These are phyloP conservation scores for Yarrowia sp. DNA, from an alignment of 805 yeast species.

Conservation along the genomic window DNA sequence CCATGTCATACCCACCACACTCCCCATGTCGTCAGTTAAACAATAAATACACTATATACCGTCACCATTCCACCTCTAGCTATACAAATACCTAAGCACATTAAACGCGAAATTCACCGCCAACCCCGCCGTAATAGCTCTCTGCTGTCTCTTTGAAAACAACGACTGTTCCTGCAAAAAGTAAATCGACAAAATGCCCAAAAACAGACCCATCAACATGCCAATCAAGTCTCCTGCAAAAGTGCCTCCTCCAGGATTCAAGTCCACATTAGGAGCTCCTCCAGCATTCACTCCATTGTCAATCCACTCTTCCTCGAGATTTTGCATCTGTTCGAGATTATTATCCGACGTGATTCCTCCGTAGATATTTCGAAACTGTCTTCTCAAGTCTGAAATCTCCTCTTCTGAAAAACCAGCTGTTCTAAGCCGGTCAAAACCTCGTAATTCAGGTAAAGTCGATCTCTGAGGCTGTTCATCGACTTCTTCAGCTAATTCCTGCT, in stretches of 20 bases:
- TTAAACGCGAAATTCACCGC: conserved; percentile 54
- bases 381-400: conserved; percentile 68
- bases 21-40: neutral
- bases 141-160: conserved; percentile 59
- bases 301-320: conserved; percentile 84
- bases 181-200: conserved; percentile 71
- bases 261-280: conserved; percentile 43
- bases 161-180: conserved; percentile 53
- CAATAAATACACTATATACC: neutral
- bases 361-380: conserved; percentile 67
- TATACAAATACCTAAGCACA: neutral
- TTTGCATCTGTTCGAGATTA: conserved; percentile 15
- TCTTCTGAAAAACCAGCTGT: conserved; percentile 80
- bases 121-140: conserved; percentile 72
- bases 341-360: conserved; percentile 15
- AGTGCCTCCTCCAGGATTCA: conserved; percentile 45
- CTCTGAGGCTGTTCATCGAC: conserved; percentile 53
- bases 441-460: conserved; percentile 62
- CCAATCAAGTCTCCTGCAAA: conserved; percentile 65
- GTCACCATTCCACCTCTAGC: neutral
- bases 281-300: conserved; percentile 65
- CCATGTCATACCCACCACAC: too few relatives aligned
- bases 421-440: conserved; percentile 81
- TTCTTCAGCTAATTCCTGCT: conserved; percentile 58
- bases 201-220: conserved; percentile 65